These are phyloP conservation scores for Citrus trifoliata DNA, from an alignment of 345 rosid genomes.

Conservation along the genomic window DNA sequence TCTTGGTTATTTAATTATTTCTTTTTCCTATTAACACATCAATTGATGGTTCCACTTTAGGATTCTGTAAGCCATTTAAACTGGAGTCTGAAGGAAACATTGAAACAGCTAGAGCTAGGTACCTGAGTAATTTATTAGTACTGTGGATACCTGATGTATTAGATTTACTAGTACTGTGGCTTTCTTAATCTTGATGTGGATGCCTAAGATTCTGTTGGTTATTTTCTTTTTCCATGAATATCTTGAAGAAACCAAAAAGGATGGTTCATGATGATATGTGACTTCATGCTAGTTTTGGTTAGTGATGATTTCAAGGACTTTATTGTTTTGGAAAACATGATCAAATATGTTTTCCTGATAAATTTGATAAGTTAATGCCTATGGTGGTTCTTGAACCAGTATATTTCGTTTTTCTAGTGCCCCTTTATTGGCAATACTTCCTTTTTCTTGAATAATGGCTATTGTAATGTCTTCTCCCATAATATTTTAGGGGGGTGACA, in stretches of 20 bases:
- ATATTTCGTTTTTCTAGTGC: background rate
- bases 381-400: background rate
- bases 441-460: slow-evolving; percentile 1
- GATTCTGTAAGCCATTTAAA: background rate
- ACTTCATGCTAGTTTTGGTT: background rate
- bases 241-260: background rate
- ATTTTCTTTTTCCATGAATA: background rate
- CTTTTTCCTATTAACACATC: slow-evolving; percentile 16
- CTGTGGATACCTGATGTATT: background rate
- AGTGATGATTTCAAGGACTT: background rate
- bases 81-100: background rate
- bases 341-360: background rate
- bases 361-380: background rate
- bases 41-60: slow-evolving; percentile 13
- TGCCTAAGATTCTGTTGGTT: background rate
- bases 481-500: slow-evolving; percentile 47
- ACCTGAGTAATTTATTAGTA: background rate
- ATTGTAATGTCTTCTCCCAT: slow-evolving; percentile 4
- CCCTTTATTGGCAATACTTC: background rate
- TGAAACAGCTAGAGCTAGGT: background rate
- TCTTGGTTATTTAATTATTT: slow-evolving; percentile 7
- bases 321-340: background rate
- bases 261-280: background rate
- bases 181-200: background rate
- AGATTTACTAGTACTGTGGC: background rate